Evolutionary conservation across 371 early-diverging fungal species (phyloP).

Genomic region (Batkoa obscura): DNA sequence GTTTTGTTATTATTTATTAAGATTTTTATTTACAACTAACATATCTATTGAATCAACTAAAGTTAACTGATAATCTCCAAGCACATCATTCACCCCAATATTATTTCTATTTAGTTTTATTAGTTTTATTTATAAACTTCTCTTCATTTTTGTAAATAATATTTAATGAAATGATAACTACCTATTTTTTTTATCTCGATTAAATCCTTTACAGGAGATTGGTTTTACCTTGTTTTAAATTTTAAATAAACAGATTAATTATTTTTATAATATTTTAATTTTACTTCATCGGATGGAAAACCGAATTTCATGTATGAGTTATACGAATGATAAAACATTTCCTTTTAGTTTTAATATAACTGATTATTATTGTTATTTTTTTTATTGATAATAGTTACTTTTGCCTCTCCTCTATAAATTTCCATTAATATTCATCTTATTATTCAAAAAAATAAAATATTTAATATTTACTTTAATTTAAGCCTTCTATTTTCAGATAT

Average conservation of each 20-base stretch:
- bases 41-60: constrained; percentile 80
- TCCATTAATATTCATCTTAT: too few relatives aligned
- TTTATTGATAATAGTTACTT: too few relatives aligned
- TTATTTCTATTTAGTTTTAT: constrained; percentile 17
- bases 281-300: constrained; percentile 78
- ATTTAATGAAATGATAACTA: constrained; percentile 16
- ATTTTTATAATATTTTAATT: not conserved
- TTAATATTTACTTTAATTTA: too few relatives aligned
- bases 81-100: constrained; percentile 65
- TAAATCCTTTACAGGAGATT: constrained; percentile 55
- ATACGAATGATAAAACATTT: constrained; percentile 78
- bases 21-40: constrained; percentile 32
- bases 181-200: constrained; percentile 48
- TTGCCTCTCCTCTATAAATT: too few relatives aligned
- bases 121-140: constrained; percentile 4
- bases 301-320: constrained; percentile 65
- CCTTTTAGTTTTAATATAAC: constrained; percentile 14
- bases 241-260: not conserved
- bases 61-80: constrained; percentile 81
- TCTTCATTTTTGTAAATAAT: too few relatives aligned
- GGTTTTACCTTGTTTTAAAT: constrained; percentile 44
- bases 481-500: too few relatives aligned
- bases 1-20: not conserved
- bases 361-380: too few relatives aligned
- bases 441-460: too few relatives aligned